These are phyloP conservation scores for Sequoia sempervirens DNA, from an alignment of 75 land plant species.

Conservation along the genomic window DNA sequence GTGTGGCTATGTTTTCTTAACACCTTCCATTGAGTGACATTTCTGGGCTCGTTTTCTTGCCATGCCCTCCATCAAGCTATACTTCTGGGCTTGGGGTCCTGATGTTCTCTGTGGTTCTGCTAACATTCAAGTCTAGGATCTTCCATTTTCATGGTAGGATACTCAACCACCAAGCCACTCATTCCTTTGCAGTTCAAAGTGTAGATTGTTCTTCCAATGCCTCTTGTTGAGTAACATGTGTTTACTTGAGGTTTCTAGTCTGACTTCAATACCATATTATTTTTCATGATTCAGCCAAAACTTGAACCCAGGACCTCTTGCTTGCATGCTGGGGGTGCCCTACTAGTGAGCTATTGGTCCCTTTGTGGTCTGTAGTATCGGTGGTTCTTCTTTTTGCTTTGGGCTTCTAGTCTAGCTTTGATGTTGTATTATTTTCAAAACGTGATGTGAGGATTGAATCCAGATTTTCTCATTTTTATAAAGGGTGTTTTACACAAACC, in stretches of 20 bases:
- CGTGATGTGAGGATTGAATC: no score
- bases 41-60: neutral
- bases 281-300: neutral
- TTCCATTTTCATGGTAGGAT: neutral
- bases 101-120: neutral
- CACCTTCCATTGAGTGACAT: neutral
- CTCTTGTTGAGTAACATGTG: neutral
- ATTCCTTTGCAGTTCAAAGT: neutral
- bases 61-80: neutral
- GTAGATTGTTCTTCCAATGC: neutral
- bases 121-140: neutral
- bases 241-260: neutral
- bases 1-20: neutral
- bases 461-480: no score
- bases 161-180: neutral
- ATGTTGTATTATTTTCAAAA: no score
- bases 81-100: neutral
- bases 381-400: no score
- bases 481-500: no score
- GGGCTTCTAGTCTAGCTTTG: no score
- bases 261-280: neutral
- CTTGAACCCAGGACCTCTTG: neutral
- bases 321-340: neutral
- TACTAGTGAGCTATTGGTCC: neutral
- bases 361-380: neutral